These are phyloP conservation scores for Metarhizium rileyi DNA, from an alignment of 2,329 filamentous ascomycete genomes.

Conservation along the genomic window DNA sequence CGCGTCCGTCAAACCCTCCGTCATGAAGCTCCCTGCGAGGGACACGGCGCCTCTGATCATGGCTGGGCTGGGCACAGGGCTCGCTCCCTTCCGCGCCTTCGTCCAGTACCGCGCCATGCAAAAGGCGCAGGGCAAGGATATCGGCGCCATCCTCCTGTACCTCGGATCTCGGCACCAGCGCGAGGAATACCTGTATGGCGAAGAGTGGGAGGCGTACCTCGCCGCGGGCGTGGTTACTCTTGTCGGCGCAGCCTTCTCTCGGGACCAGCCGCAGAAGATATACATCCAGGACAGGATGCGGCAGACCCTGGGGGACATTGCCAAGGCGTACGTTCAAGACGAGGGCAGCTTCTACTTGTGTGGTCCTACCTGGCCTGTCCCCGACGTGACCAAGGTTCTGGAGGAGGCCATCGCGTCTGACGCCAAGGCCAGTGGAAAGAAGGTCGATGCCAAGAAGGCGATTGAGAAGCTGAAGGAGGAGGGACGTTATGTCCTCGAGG, in stretches of 20 bases:
- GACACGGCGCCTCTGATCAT: slow-evolving; percentile 94
- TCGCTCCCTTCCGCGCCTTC: slow-evolving; percentile 98
- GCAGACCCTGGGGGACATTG: slow-evolving; percentile 71
- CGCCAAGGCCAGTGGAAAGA: slow-evolving; percentile 60
- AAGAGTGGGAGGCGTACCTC: slow-evolving; percentile 98
- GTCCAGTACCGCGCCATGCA: slow-evolving; percentile 97
- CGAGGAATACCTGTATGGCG: slow-evolving; percentile 96
- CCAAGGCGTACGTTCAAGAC: slow-evolving; percentile 76
- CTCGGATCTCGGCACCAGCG: slow-evolving; percentile 95
- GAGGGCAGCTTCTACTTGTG: slow-evolving; percentile 95
- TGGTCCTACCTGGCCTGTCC: slow-evolving; percentile 96
- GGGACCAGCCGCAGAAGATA: slow-evolving; percentile 96
- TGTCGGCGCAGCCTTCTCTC: slow-evolving; percentile 86
- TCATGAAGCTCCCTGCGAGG: slow-evolving; percentile 92
- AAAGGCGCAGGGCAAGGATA: slow-evolving; percentile 92
- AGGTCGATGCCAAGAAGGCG: slow-evolving; percentile 78
- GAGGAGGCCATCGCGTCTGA: slow-evolving; percentile 82
- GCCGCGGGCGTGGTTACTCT: slow-evolving; percentile 92
- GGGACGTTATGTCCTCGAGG: slow-evolving; percentile 87
- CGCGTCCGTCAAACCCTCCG: slow-evolving; percentile 91
- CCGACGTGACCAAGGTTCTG: slow-evolving; percentile 87
- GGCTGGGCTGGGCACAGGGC: slow-evolving; percentile 95
- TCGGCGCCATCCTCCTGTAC: slow-evolving; percentile 87
- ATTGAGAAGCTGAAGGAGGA: slow-evolving; percentile 97
- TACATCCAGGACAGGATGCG: slow-evolving; percentile 99